Base-by-base conservation (phyloP, 306 rosid genomes). In the Benincasa hispida region DNA sequence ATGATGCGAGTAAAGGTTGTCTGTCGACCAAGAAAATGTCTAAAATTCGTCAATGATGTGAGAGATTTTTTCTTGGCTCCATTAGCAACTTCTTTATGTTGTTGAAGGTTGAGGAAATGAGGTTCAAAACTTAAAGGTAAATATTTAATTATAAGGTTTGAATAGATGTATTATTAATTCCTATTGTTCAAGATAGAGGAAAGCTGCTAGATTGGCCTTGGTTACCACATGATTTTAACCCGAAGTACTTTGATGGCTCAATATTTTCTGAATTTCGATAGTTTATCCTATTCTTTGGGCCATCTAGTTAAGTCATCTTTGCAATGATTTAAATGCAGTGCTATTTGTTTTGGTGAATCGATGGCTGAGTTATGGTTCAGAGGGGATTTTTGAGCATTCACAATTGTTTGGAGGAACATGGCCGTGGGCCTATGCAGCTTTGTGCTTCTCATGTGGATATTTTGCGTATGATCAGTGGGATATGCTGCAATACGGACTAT, bases 391-490 rank as follows among this genome's bases (percentile, higher is more conserved):
- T 85, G 95, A 90, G 32, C 99, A 94, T 83, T 87, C 96, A 6
- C 86, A 85, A 77, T 82, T 92, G 87, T 85, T 92, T 79, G 90
- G 87, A 35, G 87, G 85, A 21, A 87, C 93, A 65, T 91, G 97
- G 97, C 88, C 93, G 7, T 85, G 99, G 97, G 96, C 93, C 12
- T 86, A 87, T 85, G 85, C 87, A 39, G 92, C 97, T 54, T 56
- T 94, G 88, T 89, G 96, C 85, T 87, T 94, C 86, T 94, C 97
- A n/a, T 89, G 96, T 68, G 99, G 97, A 78, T 94, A 94, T 86
- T 94, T 94, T 86, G 99, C 99, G 32, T 92, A 92, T 80, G 99
- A 90, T 81, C 99, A 94, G 84, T 92, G 89, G 92, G 97, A 92
- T 84, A 94, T 94, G 99, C 91, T 94, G 80, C 88, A 22, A 22